phyloP scores from a whole-genome alignment of 345 rosid species.

The Eucalyptus erythrocorys region DNA sequence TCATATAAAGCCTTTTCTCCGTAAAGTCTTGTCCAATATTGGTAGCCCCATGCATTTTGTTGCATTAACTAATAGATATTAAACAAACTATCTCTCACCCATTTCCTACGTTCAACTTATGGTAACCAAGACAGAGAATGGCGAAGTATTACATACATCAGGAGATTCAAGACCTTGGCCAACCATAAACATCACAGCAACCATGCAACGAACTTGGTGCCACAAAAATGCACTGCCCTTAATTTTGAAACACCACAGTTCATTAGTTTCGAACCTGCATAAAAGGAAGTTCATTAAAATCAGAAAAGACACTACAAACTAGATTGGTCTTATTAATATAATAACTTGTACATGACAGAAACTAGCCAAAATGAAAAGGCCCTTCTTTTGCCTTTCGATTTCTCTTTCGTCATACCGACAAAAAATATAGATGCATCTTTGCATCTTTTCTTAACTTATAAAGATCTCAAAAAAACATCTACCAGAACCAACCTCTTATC shows the following conservation, averaged over 20 bases:
- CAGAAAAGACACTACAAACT: not conserved
- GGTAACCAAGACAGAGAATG: not conserved
- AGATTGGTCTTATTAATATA: not conserved
- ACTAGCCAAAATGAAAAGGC: not conserved
- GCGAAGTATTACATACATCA: constrained; percentile 36
- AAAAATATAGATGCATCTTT: not conserved
- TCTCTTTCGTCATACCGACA: not conserved
- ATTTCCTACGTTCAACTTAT: not conserved
- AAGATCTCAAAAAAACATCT: not conserved
- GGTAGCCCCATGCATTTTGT: not conserved
- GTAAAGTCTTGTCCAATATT: not conserved
- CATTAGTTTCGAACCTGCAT: constrained; percentile 49
- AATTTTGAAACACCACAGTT: constrained; percentile 58
- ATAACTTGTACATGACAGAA: not conserved
- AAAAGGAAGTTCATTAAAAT: not conserved
- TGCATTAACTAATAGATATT: not conserved
- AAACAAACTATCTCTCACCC: not conserved
- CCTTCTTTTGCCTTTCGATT: not conserved
- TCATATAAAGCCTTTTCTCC: not conserved
- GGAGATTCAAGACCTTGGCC: constrained; percentile 80
- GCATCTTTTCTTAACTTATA: not conserved
- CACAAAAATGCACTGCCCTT: constrained; percentile 89
- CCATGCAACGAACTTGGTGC: constrained; percentile 97
- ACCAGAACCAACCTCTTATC: constrained; percentile 46
- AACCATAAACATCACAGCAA: constrained; percentile 83